Conservation (phyloP, 1,284 basidiomycete species). For the Hortiboletus rubellus region DNA sequence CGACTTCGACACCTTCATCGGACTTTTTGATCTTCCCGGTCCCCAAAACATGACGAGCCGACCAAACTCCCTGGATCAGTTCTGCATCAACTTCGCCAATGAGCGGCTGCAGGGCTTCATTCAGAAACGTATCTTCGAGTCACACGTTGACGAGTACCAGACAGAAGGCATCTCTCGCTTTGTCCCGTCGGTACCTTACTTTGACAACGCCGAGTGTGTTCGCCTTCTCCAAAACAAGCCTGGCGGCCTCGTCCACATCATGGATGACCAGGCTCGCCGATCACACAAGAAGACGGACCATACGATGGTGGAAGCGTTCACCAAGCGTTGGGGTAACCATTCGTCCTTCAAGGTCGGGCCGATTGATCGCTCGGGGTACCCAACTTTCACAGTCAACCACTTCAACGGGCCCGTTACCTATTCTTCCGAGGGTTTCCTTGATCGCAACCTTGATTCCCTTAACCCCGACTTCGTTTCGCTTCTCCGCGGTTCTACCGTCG, state of each 20-base stretch:
- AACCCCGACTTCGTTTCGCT: constrained; percentile 94
- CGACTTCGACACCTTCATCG: constrained; percentile 89
- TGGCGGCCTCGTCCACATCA: constrained; percentile 93
- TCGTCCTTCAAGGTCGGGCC: constrained; percentile 82
- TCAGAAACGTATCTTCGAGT: constrained; percentile 79
- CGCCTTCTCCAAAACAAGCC: constrained; percentile 85
- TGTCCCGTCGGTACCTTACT: constrained; percentile 77
- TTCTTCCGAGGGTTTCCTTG: constrained; percentile 86
- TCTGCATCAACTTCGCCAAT: constrained; percentile 95
- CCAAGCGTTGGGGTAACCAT: constrained; percentile 94
- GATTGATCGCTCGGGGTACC: constrained; percentile 76
- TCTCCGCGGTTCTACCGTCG: constrained; percentile 61
- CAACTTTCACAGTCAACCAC: constrained; percentile 91
- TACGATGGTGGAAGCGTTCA: constrained; percentile 93
- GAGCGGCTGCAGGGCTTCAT: constrained; percentile 88
- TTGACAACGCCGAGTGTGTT: constrained; percentile 90
- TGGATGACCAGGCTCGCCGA: constrained; percentile 92
- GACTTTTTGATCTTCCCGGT: constrained; percentile 96
- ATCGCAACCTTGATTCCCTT: constrained; percentile 85
- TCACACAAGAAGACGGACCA: constrained; percentile 89
- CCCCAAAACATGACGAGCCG: constrained; percentile 83
- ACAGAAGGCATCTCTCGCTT: constrained; percentile 79
- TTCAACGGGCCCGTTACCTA: constrained; percentile 92
- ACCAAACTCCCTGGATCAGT: constrained; percentile 92
- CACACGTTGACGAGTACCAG: constrained; percentile 77